Conservation (phyloP, 2,329 filamentous ascomycete genomes). For the Westerdykella ornata region DNA sequence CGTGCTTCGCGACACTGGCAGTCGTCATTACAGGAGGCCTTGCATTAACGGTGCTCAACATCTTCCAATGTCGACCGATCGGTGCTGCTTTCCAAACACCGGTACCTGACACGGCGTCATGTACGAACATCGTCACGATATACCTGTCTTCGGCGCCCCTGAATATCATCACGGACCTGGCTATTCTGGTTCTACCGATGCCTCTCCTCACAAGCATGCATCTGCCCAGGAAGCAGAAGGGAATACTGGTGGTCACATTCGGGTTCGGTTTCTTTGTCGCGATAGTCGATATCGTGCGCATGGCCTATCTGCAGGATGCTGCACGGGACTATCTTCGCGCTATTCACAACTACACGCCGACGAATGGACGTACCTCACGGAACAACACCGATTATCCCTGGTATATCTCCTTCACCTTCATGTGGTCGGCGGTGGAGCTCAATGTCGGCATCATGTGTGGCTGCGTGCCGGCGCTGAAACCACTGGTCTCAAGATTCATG, state of each 20-base stretch:
- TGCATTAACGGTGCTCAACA: constrained; percentile 76
- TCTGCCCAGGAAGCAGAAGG: constrained; percentile 77
- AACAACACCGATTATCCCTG: constrained; percentile 50
- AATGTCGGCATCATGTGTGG: constrained; percentile 85
- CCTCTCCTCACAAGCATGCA: constrained; percentile 83
- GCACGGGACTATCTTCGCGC: constrained; percentile 43
- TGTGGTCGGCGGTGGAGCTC: constrained; percentile 92
- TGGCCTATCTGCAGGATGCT: constrained; percentile 81
- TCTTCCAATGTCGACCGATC: constrained; percentile 77
- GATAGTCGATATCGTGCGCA: constrained; percentile 79
- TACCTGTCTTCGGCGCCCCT: constrained; percentile 73
- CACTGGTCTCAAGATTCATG: constrained; percentile 61
- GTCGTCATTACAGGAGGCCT: constrained; percentile 73
- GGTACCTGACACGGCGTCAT: constrained; percentile 43
- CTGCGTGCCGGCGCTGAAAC: constrained; percentile 88
- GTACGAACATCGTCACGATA: constrained; percentile 57
- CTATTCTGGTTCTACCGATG: constrained; percentile 79
- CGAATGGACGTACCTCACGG: constrained; percentile 27
- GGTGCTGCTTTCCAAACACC: constrained; percentile 58
- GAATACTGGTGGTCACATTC: constrained; percentile 80
- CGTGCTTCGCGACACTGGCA: constrained; percentile 71
- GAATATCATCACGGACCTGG: constrained; percentile 86
- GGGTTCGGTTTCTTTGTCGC: constrained; percentile 80
- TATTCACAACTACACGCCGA: constrained; percentile 25
- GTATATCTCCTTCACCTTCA: constrained; percentile 77